These are phyloP conservation scores for Yamadazyma jaroonii DNA, from an alignment of 1,139 yeast genomes.

Conservation along the genomic window DNA sequence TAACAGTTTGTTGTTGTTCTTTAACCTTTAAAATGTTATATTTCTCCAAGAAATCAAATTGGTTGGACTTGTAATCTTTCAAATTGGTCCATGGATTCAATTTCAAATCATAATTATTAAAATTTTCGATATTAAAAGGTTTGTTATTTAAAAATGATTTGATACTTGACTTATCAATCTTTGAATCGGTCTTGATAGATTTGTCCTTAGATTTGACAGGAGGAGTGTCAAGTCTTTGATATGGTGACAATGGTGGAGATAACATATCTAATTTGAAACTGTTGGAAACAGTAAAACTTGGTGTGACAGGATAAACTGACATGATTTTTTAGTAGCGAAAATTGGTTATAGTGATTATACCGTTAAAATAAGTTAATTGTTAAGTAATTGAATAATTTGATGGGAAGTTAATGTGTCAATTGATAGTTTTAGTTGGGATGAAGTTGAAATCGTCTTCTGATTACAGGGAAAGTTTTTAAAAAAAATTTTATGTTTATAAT, in stretches of 20 bases:
- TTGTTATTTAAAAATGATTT: slow-evolving; percentile 20
- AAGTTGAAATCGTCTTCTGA: background rate
- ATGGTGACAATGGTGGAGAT: slow-evolving; percentile 70
- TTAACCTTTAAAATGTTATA: slow-evolving; percentile 33
- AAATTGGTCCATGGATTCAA: slow-evolving; percentile 52
- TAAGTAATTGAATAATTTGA: slow-evolving; percentile 1
- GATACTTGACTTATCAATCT: slow-evolving; percentile 8
- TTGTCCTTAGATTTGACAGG: slow-evolving; percentile 8
- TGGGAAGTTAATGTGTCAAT: background rate
- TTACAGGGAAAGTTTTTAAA: background rate
- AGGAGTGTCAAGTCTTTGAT: slow-evolving; percentile 26
- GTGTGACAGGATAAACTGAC: slow-evolving; percentile 37
- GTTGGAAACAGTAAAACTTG: slow-evolving; percentile 16
- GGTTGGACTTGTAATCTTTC: slow-evolving; percentile 44
- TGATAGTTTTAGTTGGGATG: background rate
- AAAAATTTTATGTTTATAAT: slow-evolving; percentile 8
- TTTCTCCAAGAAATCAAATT: slow-evolving; percentile 49
- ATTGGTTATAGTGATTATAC: background rate
- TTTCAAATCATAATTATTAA: slow-evolving; percentile 44
- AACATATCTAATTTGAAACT: slow-evolving; percentile 32
- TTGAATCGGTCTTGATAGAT: slow-evolving; percentile 1
- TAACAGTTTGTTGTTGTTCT: slow-evolving; percentile 11
- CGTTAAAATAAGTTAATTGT: background rate
- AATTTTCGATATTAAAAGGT: slow-evolving; percentile 49
- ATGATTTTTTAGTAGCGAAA: slow-evolving; percentile 1